Base-by-base conservation (phyloP, 768 basidiomycete species). In the Psilocybe azurescens region DNA sequence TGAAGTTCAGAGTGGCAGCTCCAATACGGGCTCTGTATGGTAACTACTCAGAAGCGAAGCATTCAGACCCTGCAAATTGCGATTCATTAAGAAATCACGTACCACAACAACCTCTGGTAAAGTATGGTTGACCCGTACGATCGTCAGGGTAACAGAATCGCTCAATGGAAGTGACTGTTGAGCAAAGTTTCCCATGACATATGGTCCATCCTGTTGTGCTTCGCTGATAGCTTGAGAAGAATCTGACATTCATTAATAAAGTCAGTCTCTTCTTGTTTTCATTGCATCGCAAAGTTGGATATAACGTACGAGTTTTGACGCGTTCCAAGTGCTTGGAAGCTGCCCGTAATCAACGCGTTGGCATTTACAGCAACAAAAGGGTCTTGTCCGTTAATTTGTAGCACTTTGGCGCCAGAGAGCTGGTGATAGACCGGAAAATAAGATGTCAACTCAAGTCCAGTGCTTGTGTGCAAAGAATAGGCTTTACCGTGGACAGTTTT, bases 1-100 rank as follows among this genome's bases (percentile, higher is more conserved):
- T 83, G 69, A 86, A 89, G 6, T 75, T 66, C 4, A 72, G 73
- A 10, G 82, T 72, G 2, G 72, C 68, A 1, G 81, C 69, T 10
- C 79, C 78, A 58, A 88, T 74, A 47, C 84, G 81, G 6, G 86
- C 83, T 41, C 84, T 81, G 67, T 87, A 88, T 4, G 88, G 86
- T 50, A 88, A 64, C 86, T 87, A 53, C 39, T 18, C 11, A 3
- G 11, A 18, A 14, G 36, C 11, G 32, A n/a, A 6, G 24, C 13
- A 16, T 18, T 9, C 4, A 46, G 20, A 33, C 20, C 24, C 33
- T 24, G 30, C 7, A 33, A 29, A 13, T 24, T 24, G 24, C 5
- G 7, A 18, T 28, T 16, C 33, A 36, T 1, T 16, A 13, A 20
- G 14, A 14, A 18, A 32, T 39, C 48, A 72, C 80, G 59, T 60